A percentile compares a stretch with the other conserved stretches of the same genome.
phyloP scores from a whole-genome alignment of 2,329 filamentous ascomycete species.

The Colletotrichum endophyticum region DNA sequence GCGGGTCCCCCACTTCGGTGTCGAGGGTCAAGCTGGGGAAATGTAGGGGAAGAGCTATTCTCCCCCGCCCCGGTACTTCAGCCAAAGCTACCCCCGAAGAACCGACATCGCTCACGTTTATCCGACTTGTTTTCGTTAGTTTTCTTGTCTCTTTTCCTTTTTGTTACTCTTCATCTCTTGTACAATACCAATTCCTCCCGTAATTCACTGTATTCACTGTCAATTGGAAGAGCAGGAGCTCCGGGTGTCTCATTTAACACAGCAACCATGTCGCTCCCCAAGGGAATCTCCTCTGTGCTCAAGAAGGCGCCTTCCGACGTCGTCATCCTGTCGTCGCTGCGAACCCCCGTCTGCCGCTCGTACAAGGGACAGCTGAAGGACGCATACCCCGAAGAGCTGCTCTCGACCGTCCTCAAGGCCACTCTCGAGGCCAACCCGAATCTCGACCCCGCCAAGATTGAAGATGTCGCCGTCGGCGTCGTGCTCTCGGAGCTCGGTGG shows the following conservation, averaged over 20 bases:
- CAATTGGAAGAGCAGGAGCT: neutral
- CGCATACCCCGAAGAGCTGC: constrained; percentile 88
- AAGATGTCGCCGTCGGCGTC: constrained; percentile 87
- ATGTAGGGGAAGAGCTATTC: constrained; percentile 17
- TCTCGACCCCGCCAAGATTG: constrained; percentile 70
- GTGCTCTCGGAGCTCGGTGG: constrained; percentile 92
- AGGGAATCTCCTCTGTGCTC: constrained; percentile 77
- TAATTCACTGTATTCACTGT: neutral
- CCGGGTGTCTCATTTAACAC: neutral
- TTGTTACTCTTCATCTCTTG: neutral
- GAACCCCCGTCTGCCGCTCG: constrained; percentile 84
- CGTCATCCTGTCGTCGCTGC: constrained; percentile 88
- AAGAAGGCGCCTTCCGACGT: constrained; percentile 81
- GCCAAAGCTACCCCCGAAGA: constrained; percentile 7
- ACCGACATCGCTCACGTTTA: constrained; percentile 14
- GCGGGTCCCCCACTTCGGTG: constrained; percentile 15
- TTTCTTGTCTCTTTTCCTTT: neutral
- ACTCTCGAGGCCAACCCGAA: constrained; percentile 76
- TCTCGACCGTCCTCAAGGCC: constrained; percentile 69
- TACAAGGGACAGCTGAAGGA: constrained; percentile 86
- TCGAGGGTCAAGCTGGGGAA: constrained; percentile 15
- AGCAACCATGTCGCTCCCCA: constrained; percentile 55
- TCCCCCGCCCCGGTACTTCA: constrained; percentile 9
- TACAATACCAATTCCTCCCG: neutral
- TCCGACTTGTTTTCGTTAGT: constrained; percentile 4